Conservation (phyloP, 257 asterid species). For the Henckelia pumila region DNA sequence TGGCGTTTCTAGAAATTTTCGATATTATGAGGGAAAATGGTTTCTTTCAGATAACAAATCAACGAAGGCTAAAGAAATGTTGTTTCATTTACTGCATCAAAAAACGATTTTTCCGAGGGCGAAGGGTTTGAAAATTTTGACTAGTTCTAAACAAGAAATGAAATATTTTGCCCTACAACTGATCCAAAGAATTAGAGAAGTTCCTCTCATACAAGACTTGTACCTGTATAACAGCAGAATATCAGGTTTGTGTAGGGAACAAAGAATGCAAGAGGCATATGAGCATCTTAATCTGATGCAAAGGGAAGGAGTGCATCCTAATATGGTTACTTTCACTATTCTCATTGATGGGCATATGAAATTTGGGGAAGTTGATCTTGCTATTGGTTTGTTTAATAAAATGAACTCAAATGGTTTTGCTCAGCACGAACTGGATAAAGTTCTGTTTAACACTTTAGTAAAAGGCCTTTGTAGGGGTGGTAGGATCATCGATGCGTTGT, state of each 20-base stretch:
- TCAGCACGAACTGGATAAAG: slow-evolving; percentile 46
- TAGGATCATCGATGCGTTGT: slow-evolving; percentile 49
- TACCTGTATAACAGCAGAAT: slow-evolving; percentile 46
- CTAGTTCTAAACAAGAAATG: slow-evolving; percentile 37
- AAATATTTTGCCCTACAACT: slow-evolving; percentile 33
- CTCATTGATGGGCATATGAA: slow-evolving; percentile 51
- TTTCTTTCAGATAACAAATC: slow-evolving; percentile 26
- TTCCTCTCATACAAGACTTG: slow-evolving; percentile 37
- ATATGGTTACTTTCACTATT: slow-evolving; percentile 60
- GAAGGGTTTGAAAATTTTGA: slow-evolving; percentile 23
- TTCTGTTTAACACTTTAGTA: slow-evolving; percentile 43
- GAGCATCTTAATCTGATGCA: slow-evolving; percentile 42
- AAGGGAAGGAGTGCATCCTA: slow-evolving; percentile 47
- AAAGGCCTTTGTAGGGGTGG: slow-evolving; percentile 50
- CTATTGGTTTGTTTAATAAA: slow-evolving; percentile 48
- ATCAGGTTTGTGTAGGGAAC: slow-evolving; percentile 46
- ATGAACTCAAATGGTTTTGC: slow-evolving; percentile 44
- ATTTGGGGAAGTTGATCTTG: slow-evolving; percentile 42
- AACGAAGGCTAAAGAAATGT: slow-evolving; percentile 35
- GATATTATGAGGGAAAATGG: slow-evolving; percentile 32
- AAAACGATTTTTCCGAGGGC: slow-evolving; percentile 23
- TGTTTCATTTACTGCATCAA: slow-evolving; percentile 41
- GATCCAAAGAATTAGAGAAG: slow-evolving; percentile 30
- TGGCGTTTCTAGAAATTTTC: slow-evolving; percentile 50
- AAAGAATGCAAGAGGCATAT: slow-evolving; percentile 46